These are phyloP conservation scores for Limonium bicolor DNA, from an alignment of 148 eudicot genomes.

Conservation along the genomic window DNA sequence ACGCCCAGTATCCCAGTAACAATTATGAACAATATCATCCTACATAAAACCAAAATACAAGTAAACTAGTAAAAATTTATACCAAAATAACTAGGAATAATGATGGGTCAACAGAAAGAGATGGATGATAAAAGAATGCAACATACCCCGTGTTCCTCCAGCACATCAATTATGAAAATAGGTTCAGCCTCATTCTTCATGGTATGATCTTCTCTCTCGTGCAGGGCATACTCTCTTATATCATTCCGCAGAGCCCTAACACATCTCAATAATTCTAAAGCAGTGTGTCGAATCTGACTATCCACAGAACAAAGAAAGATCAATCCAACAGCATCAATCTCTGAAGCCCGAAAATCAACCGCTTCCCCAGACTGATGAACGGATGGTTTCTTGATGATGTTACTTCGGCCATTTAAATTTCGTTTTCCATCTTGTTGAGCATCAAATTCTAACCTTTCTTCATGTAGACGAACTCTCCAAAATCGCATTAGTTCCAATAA, in stretches of 20 bases:
- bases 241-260: slow-evolving; percentile 93
- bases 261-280: slow-evolving; percentile 89
- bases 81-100: not conserved
- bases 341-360: slow-evolving; percentile 84
- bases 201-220: slow-evolving; percentile 43
- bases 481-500: slow-evolving; percentile 90
- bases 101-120: not conserved
- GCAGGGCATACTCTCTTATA: slow-evolving; percentile 52
- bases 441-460: slow-evolving; percentile 56
- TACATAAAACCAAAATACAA: slow-evolving; percentile 15
- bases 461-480: slow-evolving; percentile 81
- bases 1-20: slow-evolving; percentile 94
- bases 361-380: slow-evolving; percentile 77
- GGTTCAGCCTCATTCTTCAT: slow-evolving; percentile 77
- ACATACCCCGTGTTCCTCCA: slow-evolving; percentile 96
- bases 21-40: slow-evolving; percentile 99
- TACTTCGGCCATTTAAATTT: slow-evolving; percentile 36
- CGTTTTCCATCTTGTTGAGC: slow-evolving; percentile 46
- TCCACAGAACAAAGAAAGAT: slow-evolving; percentile 93
- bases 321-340: slow-evolving; percentile 97
- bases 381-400: slow-evolving; percentile 62
- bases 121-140: not conserved
- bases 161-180: slow-evolving; percentile 84
- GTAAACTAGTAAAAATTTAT: not conserved
- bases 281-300: slow-evolving; percentile 96